phyloP scores from a whole-genome alignment of 75 land plant genomes.

The Sequoiadendron giganteum region DNA sequence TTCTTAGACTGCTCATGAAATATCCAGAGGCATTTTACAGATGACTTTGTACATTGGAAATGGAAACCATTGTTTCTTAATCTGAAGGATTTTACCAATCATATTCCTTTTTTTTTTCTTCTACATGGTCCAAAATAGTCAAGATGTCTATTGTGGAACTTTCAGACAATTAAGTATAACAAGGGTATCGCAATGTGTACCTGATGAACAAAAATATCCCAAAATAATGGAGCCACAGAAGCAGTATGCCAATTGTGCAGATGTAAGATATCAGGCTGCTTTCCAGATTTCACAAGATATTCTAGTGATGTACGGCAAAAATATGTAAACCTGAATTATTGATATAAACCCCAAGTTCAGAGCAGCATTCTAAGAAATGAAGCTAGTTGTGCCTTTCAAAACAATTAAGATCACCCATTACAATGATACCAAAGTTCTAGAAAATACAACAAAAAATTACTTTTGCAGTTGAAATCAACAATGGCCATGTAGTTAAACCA shows the following conservation, averaged over 20 bases:
- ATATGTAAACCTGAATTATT: conserved; percentile 55
- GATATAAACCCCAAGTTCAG: not conserved
- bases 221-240: conserved; percentile 72
- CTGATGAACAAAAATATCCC: conserved; percentile 72
- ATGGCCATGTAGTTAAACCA: not conserved
- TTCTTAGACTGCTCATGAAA: too few relatives aligned
- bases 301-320: conserved; percentile 75
- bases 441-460: not conserved
- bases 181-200: conserved; percentile 17
- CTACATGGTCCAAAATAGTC: too few relatives aligned
- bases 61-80: too few relatives aligned
- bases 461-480: not conserved
- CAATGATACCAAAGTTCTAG: not conserved
- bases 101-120: too few relatives aligned
- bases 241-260: conserved; percentile 82
- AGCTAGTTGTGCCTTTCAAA: not conserved
- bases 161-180: not conserved
- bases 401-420: not conserved
- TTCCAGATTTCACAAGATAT: conserved; percentile 65
- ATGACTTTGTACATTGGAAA: too few relatives aligned
- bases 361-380: not conserved
- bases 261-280: conserved; percentile 75
- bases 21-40: too few relatives aligned
- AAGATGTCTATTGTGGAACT: too few relatives aligned
- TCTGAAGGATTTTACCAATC: too few relatives aligned